Evolutionary conservation across 164 flowering plant genomes (phyloP), one percentile per base, ranked within the genome.

Genomic region (Annona cherimola): DNA sequence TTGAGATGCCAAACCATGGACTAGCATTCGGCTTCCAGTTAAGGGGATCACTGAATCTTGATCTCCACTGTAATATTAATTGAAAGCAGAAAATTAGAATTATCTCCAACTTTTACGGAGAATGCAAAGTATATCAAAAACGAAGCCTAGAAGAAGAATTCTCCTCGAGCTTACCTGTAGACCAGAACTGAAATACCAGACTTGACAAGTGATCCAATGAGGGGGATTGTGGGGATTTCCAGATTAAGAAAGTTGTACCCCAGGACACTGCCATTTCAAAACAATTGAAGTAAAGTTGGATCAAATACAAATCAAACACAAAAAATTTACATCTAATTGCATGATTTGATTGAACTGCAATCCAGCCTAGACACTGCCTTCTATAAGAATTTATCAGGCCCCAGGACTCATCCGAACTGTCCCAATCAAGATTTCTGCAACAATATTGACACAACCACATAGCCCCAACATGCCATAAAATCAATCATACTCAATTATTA

Each of bases 11-110:
- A 93, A 76, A 70, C 81, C 73, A 74, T 82, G 82, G 72, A 93
- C 91, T 41, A 93, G 76, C 5, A 76, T 85, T 66, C 98, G 80
- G 60, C 90, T 90, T 45, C 98, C 98, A 1, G 91, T 90, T 69
- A 93, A 74, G 42, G 98, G 98, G 61, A 93, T 85, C 4, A 93
- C 96, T 4, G 96, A 93, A 85, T 93, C 98, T 82, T 93, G 98
- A 71, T 93, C 98, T 59, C 98, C 98, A 80, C 94, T 91, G 83
- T 45, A 68, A 42, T 7, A n/a, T 7, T 26, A 40, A 43, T 44
- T 8, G 19, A 62, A 62, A 19, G 42, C 42, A 2, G 2, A 26
- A 39, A 35, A 62, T 19, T 35, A 64, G n/a, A 40, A 64, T 14
- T 64, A 40, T 14, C 67, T 64, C 16, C 43, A 64, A 14, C 9